Percentiles rank a stretch among this genome's conserved stretches.
phyloP scores from a whole-genome alignment of 257 asterid species.

The Primulina huaijiensis region DNA sequence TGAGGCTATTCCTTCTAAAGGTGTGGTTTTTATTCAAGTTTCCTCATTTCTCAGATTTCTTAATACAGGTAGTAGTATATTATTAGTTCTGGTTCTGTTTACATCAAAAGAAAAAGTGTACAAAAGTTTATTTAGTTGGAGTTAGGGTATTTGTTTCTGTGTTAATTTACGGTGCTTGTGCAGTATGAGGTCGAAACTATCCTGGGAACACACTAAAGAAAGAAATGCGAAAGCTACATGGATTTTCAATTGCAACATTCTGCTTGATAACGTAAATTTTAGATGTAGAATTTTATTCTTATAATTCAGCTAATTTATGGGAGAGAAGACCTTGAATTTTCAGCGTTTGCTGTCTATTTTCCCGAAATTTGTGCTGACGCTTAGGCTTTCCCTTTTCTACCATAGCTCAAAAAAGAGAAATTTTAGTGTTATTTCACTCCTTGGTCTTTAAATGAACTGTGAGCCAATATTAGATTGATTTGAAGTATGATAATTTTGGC shows the following conservation, averaged over 20 bases:
- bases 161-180: background rate
- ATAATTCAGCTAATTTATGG: background rate
- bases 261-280: background rate
- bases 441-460: background rate
- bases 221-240: background rate
- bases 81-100: background rate
- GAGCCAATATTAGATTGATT: background rate
- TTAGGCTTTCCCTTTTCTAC: background rate
- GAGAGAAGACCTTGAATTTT: background rate
- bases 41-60: background rate
- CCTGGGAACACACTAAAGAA: background rate
- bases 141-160: background rate
- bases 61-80: conserved; percentile 4
- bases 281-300: background rate
- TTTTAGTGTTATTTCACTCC: background rate
- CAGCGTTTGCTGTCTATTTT: background rate
- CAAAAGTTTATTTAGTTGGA: background rate
- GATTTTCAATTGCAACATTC: background rate
- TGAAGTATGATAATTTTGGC: background rate
- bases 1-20: conserved; percentile 27
- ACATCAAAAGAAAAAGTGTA: background rate
- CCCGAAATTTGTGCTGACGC: background rate
- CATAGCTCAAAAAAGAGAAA: background rate
- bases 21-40: conserved; percentile 22
- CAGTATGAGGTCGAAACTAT: background rate